A percentile compares a stretch with the other conserved stretches of the same genome.
Evolutionary conservation across 116 monocot genomes (phyloP).

Genomic region (Iris pallida): DNA sequence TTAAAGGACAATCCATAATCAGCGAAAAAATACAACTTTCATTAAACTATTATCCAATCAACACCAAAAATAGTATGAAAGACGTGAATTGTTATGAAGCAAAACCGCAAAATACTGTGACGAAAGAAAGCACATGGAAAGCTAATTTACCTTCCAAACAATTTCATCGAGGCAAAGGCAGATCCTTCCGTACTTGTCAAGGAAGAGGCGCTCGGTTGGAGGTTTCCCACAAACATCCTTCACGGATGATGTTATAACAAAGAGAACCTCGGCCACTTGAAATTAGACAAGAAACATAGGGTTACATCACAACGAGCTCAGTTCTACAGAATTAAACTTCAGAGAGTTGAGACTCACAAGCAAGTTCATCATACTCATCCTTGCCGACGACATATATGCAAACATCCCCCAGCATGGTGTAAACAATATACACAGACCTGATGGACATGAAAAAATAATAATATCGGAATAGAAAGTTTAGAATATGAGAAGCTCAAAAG

Average conservation of each 20-base stretch:
- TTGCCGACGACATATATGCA: slow-evolving; percentile 94
- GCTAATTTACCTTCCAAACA: slow-evolving; percentile 75
- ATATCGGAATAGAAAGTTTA: neutral
- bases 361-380: slow-evolving; percentile 98
- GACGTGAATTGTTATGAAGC: too few species aligned
- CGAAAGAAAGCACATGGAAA: neutral
- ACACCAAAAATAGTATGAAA: too few species aligned
- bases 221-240: slow-evolving; percentile 88
- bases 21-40: neutral
- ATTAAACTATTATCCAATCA: too few species aligned
- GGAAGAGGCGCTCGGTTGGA: slow-evolving; percentile 83
- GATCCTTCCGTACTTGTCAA: slow-evolving; percentile 87
- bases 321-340: neutral
- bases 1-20: neutral
- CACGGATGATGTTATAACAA: slow-evolving; percentile 67
- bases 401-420: slow-evolving; percentile 87
- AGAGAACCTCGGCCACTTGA: slow-evolving; percentile 83
- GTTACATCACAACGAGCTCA: neutral
- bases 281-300: slow-evolving; percentile 3
- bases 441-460: neutral
- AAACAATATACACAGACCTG: slow-evolving; percentile 92
- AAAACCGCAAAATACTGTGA: too few species aligned
- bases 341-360: slow-evolving; percentile 44
- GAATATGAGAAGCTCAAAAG: too few species aligned
- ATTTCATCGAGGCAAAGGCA: slow-evolving; percentile 91